Evolutionary conservation across 176 grass and related monocot species (phyloP).

Genomic region (Lolium perenne): DNA sequence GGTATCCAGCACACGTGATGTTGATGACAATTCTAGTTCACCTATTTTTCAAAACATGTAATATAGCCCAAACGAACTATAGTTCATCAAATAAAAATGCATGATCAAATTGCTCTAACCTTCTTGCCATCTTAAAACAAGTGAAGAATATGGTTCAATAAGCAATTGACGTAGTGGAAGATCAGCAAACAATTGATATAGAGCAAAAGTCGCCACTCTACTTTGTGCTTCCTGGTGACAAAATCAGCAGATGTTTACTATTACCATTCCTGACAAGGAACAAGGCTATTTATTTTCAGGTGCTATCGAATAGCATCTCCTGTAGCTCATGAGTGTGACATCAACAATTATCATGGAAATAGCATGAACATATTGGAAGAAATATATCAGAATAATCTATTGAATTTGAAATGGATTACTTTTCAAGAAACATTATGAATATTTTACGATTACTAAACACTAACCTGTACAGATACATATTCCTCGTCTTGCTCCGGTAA

Average conservation of each 20-base stretch:
- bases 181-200: slow-evolving; percentile 91
- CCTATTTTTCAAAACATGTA: slow-evolving; percentile 48
- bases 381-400: slow-evolving; percentile 28
- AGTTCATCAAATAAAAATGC: slow-evolving; percentile 36
- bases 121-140: slow-evolving; percentile 92
- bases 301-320: slow-evolving; percentile 7
- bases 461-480: slow-evolving; percentile 86
- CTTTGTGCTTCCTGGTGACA: slow-evolving; percentile 82
- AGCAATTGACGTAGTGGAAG: slow-evolving; percentile 85
- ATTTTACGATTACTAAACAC: slow-evolving; percentile 27
- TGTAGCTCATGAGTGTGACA: slow-evolving; percentile 1
- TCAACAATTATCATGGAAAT: slow-evolving; percentile 15
- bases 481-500: slow-evolving; percentile 68
- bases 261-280: slow-evolving; percentile 23
- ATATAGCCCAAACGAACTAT: slow-evolving; percentile 6
- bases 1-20: slow-evolving; percentile 61
- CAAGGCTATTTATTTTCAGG: slow-evolving; percentile 20
- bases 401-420: not conserved
- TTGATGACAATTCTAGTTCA: slow-evolving; percentile 62
- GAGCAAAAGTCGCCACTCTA: slow-evolving; percentile 80
- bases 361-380: slow-evolving; percentile 11
- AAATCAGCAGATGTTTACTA: slow-evolving; percentile 38
- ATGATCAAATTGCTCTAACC: slow-evolving; percentile 51
- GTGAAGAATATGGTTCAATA: slow-evolving; percentile 79
- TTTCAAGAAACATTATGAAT: slow-evolving; percentile 23